A percentile compares a stretch with the other conserved stretches of the same genome.
Evolutionary conservation across 805 yeast genomes (phyloP).

Genomic region (Starmera dryadoides): DNA sequence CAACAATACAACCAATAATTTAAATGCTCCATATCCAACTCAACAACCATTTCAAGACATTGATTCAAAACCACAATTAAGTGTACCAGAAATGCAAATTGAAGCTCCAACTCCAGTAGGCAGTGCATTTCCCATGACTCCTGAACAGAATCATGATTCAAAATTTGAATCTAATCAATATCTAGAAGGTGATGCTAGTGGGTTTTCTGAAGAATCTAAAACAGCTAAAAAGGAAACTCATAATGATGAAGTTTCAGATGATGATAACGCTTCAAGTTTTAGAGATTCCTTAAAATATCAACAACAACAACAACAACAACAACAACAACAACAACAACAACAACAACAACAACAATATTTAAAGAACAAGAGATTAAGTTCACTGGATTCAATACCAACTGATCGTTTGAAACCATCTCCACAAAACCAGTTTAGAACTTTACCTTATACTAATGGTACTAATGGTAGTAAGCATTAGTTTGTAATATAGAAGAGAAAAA

Average conservation of each 20-base stretch:
- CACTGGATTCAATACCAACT: background rate
- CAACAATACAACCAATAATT: constrained; percentile 3
- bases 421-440: background rate
- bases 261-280: background rate
- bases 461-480: background rate
- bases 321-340: background rate
- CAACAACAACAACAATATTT: background rate
- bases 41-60: constrained; percentile 7
- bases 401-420: background rate
- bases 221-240: constrained; percentile 19
- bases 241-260: constrained; percentile 8
- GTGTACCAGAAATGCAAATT: constrained; percentile 7
- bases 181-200: constrained; percentile 13
- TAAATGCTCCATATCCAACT: constrained; percentile 6
- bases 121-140: background rate
- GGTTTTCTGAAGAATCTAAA: constrained; percentile 16
- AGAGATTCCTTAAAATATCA: background rate
- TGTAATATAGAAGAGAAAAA: too few relatives aligned
- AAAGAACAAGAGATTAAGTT: background rate
- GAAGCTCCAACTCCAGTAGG: constrained; percentile 9
- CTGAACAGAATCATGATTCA: background rate
- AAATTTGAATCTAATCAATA: background rate
- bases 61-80: constrained; percentile 1
- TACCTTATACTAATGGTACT: background rate
- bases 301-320: background rate